These are phyloP conservation scores for Sarocladium oryzae DNA, from an alignment of 2,329 filamentous ascomycete genomes.

Conservation along the genomic window DNA sequence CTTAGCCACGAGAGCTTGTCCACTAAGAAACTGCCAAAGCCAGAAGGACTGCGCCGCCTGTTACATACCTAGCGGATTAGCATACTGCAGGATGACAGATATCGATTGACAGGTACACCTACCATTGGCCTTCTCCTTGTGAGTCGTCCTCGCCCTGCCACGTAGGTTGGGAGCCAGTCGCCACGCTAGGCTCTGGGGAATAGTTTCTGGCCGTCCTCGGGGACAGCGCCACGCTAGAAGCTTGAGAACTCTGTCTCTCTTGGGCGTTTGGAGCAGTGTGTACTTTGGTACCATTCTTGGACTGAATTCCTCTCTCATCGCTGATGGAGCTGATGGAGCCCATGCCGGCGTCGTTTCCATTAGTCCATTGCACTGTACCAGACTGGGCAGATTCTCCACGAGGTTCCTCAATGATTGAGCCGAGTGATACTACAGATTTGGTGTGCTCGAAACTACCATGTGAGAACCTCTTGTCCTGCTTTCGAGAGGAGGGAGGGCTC, in stretches of 20 bases:
- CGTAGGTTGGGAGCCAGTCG: not conserved
- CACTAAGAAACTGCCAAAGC: constrained; percentile 21
- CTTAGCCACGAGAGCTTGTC: constrained; percentile 13
- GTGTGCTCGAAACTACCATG: constrained; percentile 27
- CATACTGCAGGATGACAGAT: not conserved
- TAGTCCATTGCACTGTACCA: too few species aligned
- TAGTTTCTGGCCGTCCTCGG: not conserved
- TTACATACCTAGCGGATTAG: constrained; percentile 15
- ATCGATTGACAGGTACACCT: not conserved
- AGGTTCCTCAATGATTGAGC: constrained; percentile 40
- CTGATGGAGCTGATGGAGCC: not conserved
- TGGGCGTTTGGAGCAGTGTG: not conserved
- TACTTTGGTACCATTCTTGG: not conserved
- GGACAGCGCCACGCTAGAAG: constrained; percentile 1
- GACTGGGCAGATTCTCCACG: not conserved
- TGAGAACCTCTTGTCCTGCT: constrained; percentile 25
- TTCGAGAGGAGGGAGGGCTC: constrained; percentile 29
- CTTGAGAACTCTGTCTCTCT: not conserved
- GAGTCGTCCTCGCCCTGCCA: not conserved
- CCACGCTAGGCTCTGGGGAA: not conserved
- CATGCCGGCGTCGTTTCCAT: too few species aligned
- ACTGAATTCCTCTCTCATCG: not conserved
- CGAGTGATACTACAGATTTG: constrained; percentile 34
- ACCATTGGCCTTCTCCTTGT: not conserved
- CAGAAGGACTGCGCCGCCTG: constrained; percentile 19